Conservation (phyloP, 2,329 filamentous ascomycete species). For the Laburnicola sp. region DNA sequence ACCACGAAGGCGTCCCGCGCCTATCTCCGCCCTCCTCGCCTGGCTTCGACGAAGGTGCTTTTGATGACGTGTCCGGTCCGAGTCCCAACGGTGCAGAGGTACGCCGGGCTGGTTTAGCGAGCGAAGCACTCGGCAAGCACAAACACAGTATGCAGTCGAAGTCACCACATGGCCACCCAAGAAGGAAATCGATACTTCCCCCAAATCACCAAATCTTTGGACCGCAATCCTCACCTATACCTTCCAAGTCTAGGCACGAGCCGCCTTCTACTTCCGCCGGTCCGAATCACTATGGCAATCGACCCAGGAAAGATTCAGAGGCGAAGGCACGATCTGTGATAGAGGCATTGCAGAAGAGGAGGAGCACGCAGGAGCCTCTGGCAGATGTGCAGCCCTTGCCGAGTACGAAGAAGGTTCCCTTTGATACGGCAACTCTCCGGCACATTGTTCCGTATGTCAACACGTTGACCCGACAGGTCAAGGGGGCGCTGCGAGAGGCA, state of each 20-base stretch:
- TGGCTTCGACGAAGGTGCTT: constrained; percentile 61
- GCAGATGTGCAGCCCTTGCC: constrained; percentile 32
- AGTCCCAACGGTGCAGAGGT: constrained; percentile 30
- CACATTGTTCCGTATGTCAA: constrained; percentile 62
- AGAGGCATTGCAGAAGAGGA: constrained; percentile 60
- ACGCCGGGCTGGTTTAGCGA: constrained; percentile 37
- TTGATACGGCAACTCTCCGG: constrained; percentile 65
- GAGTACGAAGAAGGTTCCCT: constrained; percentile 61
- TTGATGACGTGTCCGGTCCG: constrained; percentile 56
- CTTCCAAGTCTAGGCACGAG: constrained; percentile 30
- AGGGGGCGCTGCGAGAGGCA: constrained; percentile 51
- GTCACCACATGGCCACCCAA: constrained; percentile 25
- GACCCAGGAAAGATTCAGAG: constrained; percentile 59
- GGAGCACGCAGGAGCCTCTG: constrained; percentile 37
- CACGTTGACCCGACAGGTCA: constrained; percentile 53
- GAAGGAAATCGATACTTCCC: constrained; percentile 43
- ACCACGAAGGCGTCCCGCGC: constrained; percentile 59
- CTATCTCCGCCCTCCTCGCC: constrained; percentile 60
- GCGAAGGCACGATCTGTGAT: constrained; percentile 65
- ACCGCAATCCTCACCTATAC: constrained; percentile 37
- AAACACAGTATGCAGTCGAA: constrained; percentile 10
- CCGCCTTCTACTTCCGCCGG: constrained; percentile 33
- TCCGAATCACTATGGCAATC: constrained; percentile 37
- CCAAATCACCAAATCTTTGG: constrained; percentile 43
- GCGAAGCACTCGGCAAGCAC: constrained; percentile 30